Base-by-base conservation (phyloP, 2,329 filamentous ascomycete genomes). In the Colletotrichum orbiculare region DNA sequence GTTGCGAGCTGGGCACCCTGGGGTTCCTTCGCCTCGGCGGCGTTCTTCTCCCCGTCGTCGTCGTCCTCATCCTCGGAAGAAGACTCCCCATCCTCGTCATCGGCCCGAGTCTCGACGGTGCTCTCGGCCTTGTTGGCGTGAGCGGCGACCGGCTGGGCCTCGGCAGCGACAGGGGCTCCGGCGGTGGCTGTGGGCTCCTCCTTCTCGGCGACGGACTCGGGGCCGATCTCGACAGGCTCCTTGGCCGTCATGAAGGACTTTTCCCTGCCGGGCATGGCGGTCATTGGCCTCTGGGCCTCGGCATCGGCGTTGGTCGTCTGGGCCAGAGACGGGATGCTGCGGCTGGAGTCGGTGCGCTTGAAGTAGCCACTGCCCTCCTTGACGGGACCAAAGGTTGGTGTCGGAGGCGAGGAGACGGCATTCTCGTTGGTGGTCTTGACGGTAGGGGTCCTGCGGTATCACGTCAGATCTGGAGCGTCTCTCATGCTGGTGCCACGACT, bases 351-450 rank as follows among this genome's bases (percentile, higher is more conserved):
- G 35, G 62, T 38, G 12, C 62, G 57, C 50, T 65, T 65, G 57
- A 61, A 61, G 52, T n/a, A 50, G 25, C 57, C 61, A 8, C 48
- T 46, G 17, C 56, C 57, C 15, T 65, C 62, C 38, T 65, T 65
- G 25, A 65, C 62, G 6, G 62, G 62, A 15, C 62, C 62, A 37
- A 65, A 65, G 37, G 62, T 65, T 6, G 62, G 62, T 33, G 62
- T 61, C 6, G 62, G 57, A 48, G 62, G 62, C 6, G 57, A 61
- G 10, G 62, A 65, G 5, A 37, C 55, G 39, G 57, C 57, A 46
- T 65, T 65, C 42, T 65, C 62, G 57, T 52, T 65, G 39, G 62
- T 65, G 52, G 62, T 55, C 41, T 65, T 65, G n/a, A 52, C 52
- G 25, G 62, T 65, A 12, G 62, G 17, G 25, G 62, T 58, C 52